Percentiles rank a stretch among this genome's conserved stretches.
These are phyloP conservation scores for Cyamopsis tetragonoloba DNA, from an alignment of 306 rosid species.

Conservation along the genomic window DNA sequence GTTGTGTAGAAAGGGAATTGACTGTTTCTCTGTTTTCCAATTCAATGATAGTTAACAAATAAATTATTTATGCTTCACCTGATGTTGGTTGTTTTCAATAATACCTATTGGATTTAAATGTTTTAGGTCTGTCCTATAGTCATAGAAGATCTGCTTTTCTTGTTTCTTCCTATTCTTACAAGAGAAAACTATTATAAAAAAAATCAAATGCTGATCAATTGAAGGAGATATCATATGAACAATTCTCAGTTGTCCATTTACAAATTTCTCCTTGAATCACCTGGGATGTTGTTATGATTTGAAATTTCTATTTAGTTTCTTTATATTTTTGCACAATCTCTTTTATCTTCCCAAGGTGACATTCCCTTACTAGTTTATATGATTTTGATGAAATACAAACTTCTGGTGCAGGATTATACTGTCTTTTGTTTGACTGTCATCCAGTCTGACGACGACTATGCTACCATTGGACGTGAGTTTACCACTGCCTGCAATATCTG, in stretches of 20 bases:
- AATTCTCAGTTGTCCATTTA: neutral
- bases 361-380: neutral
- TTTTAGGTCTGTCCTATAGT: neutral
- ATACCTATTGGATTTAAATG: neutral
- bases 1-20: neutral
- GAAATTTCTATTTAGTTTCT: neutral
- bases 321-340: neutral
- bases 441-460: constrained; percentile 20
- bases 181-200: neutral
- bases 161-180: neutral
- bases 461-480: constrained; percentile 66
- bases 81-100: neutral
- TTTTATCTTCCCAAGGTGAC: neutral
- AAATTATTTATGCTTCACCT: neutral
- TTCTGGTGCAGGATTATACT: constrained; percentile 45
- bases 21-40: too few species aligned
- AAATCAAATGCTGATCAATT: neutral
- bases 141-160: neutral
- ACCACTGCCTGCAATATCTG: neutral
- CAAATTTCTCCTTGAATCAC: neutral
- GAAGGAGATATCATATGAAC: neutral
- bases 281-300: neutral
- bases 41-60: too few species aligned
- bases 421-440: constrained; percentile 40
- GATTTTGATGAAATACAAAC: constrained; percentile 22